These are phyloP conservation scores for Pharus latifolius DNA, from an alignment of 176 grass and related monocot genomes.

Conservation along the genomic window DNA sequence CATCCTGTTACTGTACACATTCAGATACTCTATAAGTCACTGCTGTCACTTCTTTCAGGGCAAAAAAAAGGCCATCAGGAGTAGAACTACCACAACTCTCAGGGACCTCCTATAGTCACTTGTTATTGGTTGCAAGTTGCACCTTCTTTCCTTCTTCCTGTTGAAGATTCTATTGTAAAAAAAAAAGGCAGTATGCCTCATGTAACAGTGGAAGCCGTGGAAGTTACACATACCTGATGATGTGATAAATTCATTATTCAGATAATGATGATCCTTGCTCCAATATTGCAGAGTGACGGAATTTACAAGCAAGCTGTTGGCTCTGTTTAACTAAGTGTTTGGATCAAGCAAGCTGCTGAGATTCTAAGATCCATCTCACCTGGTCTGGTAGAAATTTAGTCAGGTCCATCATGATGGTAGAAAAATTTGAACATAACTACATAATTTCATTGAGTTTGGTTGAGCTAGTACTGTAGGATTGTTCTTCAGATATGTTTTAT, in stretches of 20 bases:
- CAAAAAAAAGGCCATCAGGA: neutral
- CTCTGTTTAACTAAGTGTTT: too few species aligned
- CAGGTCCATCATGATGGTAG: too few species aligned
- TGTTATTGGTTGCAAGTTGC: neutral
- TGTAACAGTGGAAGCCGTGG: neutral
- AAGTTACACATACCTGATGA: neutral
- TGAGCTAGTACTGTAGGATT: too few species aligned
- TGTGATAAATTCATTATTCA: neutral
- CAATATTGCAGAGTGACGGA: too few species aligned
- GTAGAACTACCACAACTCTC: constrained; percentile 16
- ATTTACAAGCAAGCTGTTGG: too few species aligned
- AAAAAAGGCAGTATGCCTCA: neutral
- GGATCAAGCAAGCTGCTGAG: too few species aligned
- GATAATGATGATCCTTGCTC: too few species aligned
- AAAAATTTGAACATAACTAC: too few species aligned
- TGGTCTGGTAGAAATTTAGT: too few species aligned
- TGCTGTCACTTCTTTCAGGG: neutral
- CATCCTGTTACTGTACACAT: neutral
- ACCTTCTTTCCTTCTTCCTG: neutral
- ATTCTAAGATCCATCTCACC: too few species aligned
- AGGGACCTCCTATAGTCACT: constrained; percentile 14
- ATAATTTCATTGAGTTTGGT: too few species aligned
- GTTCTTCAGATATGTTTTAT: too few species aligned
- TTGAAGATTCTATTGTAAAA: neutral
- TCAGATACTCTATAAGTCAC: neutral